Evolutionary conservation across 129 eudicot species (phyloP).

Genomic region (Logfia minima): DNA sequence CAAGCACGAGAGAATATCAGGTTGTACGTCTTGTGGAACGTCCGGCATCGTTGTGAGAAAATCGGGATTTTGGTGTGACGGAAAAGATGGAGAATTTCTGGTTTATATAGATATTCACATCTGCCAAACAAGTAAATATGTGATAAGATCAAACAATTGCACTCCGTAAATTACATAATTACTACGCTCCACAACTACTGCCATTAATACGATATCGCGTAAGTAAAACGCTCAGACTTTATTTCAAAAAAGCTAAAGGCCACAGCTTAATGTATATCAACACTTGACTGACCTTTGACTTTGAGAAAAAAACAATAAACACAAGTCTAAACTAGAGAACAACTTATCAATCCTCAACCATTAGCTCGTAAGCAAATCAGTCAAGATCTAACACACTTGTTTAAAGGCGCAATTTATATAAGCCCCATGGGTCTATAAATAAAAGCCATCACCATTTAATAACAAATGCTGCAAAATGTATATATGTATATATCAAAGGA

Average conservation of each 20-base stretch:
- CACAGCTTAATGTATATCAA: background rate
- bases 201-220: background rate
- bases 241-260: background rate
- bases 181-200: background rate
- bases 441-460: background rate
- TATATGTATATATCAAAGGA: background rate
- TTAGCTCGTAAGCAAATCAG: background rate
- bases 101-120: too few species aligned
- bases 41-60: background rate
- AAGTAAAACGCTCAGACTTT: background rate
- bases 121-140: background rate
- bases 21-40: background rate
- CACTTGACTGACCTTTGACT: background rate
- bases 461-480: background rate
- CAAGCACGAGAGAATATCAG: background rate
- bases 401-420: background rate
- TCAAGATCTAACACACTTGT: background rate
- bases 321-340: background rate
- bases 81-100: background rate
- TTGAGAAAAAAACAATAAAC: background rate
- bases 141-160: background rate
- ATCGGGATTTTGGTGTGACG: background rate
- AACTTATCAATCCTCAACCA: background rate
- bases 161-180: conserved; percentile 10
- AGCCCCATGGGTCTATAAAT: background rate